phyloP scores from a whole-genome alignment of 2,329 filamentous ascomycete species.

The Fusarium cyanostomum region DNA sequence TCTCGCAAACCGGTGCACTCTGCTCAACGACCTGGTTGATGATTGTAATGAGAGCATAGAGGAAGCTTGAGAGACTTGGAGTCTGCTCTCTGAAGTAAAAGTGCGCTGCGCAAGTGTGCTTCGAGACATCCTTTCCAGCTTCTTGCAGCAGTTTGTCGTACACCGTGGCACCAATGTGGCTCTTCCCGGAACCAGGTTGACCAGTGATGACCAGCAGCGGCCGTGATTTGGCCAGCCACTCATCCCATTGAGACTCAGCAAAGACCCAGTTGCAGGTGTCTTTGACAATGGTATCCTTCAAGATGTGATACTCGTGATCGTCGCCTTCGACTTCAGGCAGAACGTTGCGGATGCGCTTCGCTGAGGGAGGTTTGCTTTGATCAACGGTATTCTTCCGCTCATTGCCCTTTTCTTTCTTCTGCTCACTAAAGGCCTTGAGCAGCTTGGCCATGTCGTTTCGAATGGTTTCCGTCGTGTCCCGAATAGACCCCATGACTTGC shows the following conservation, averaged over 20 bases:
- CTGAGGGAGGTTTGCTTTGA: slow-evolving; percentile 37
- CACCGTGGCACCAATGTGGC: slow-evolving; percentile 42
- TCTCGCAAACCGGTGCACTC: slow-evolving; percentile 45
- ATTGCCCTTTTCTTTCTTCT: slow-evolving; percentile 32
- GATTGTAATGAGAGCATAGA: slow-evolving; percentile 41
- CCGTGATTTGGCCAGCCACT: slow-evolving; percentile 36
- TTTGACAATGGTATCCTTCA: slow-evolving; percentile 44
- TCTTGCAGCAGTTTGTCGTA: slow-evolving; percentile 32
- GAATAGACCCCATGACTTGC: slow-evolving; percentile 40
- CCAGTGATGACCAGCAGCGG: slow-evolving; percentile 44
- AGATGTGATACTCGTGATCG: slow-evolving; percentile 37
- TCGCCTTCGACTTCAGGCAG: slow-evolving; percentile 38
- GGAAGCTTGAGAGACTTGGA: slow-evolving; percentile 36
- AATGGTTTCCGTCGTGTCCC: slow-evolving; percentile 42
- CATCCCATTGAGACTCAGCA: slow-evolving; percentile 40
- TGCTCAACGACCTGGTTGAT: slow-evolving; percentile 47
- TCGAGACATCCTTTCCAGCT: slow-evolving; percentile 25
- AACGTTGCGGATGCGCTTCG: slow-evolving; percentile 40
- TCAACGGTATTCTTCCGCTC: slow-evolving; percentile 24
- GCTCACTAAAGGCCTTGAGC: slow-evolving; percentile 39
- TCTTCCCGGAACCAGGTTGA: slow-evolving; percentile 47
- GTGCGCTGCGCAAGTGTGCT: slow-evolving; percentile 42
- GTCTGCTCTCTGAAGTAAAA: slow-evolving; percentile 51
- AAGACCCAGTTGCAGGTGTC: slow-evolving; percentile 47
- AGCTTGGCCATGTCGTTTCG: slow-evolving; percentile 42